Percentiles rank a stretch among this genome's conserved stretches.
Evolutionary conservation across 1,139 yeast species (phyloP).

Genomic region (Candida tetrigidarum): DNA sequence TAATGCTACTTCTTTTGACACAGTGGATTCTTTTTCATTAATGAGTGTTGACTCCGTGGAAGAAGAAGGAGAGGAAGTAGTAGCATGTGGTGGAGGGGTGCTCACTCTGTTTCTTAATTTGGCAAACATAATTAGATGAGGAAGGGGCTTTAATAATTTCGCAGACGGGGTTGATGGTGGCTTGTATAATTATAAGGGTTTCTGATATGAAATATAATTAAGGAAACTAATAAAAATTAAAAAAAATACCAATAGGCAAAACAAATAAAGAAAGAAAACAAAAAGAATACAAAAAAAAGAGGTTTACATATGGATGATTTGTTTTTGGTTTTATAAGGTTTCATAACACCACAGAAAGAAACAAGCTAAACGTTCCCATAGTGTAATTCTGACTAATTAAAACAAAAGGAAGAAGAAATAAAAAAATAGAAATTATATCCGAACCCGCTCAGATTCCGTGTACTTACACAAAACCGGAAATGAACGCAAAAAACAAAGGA

Average conservation of each 20-base stretch:
- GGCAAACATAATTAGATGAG: slow-evolving; percentile 12
- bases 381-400: background rate
- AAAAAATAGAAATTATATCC: background rate
- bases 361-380: background rate
- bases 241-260: no score
- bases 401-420: background rate
- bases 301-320: background rate
- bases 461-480: background rate
- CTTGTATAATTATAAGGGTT: no score
- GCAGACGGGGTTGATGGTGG: no score
- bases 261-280: background rate
- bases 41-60: slow-evolving; percentile 6
- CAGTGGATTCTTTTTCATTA: slow-evolving; percentile 3
- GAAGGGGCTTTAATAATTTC: no score
- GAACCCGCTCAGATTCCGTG: background rate
- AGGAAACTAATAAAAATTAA: no score
- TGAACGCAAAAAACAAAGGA: background rate
- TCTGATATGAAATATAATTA: no score
- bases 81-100: slow-evolving; percentile 7
- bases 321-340: background rate
- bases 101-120: slow-evolving; percentile 14
- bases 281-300: background rate
- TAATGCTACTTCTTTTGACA: background rate
- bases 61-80: slow-evolving; percentile 11
- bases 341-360: no score